These are phyloP conservation scores for Candida broadrunensis DNA, from an alignment of 805 yeast genomes.

Conservation along the genomic window DNA sequence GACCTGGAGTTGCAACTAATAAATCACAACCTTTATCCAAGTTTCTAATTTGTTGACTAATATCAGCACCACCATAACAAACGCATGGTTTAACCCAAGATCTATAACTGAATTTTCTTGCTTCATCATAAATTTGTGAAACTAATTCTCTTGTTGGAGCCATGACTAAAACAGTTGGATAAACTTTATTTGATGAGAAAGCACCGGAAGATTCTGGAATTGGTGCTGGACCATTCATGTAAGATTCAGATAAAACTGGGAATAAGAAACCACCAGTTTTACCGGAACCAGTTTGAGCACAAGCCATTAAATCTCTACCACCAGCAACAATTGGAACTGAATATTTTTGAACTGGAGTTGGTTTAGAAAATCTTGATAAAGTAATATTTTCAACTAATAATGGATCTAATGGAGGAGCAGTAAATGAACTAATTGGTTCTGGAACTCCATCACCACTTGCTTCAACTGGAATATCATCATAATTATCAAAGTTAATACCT, in stretches of 20 bases:
- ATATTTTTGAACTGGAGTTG: conserved; percentile 95
- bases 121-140: conserved; percentile 93
- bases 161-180: conserved; percentile 90
- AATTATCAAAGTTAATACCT: conserved; percentile 98
- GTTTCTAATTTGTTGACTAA: conserved; percentile 80
- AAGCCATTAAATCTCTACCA: conserved; percentile 93
- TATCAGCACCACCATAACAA: conserved; percentile 98
- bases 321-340: conserved; percentile 87
- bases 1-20: conserved; percentile 98
- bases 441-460: conserved; percentile 95
- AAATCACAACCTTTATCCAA: conserved; percentile 93
- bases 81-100: conserved; percentile 98
- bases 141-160: conserved; percentile 99
- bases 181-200: conserved; percentile 72
- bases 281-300: conserved; percentile 99
- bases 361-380: conserved; percentile 87
- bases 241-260: conserved; percentile 94
- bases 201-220: conserved; percentile 45
- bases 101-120: conserved; percentile 92
- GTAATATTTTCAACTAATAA: conserved; percentile 83
- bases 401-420: conserved; percentile 87
- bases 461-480: conserved; percentile 98
- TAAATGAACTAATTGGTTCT: conserved; percentile 84
- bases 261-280: conserved; percentile 99
- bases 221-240: conserved; percentile 79